Conservation (phyloP, 2,329 filamentous ascomycete genomes). For the Diaporthe vexans region DNA sequence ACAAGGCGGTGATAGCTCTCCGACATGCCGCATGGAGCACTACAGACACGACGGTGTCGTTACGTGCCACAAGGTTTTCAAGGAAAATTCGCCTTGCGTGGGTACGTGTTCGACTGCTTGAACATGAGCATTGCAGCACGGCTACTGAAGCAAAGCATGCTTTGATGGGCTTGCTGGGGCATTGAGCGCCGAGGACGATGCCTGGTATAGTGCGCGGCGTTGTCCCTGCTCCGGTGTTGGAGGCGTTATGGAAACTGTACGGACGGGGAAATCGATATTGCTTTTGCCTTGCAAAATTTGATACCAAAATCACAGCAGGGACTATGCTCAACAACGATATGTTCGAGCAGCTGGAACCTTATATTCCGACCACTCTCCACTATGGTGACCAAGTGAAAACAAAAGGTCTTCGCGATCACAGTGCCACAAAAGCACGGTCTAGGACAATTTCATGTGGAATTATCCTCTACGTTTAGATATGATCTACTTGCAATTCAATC, state of each 20-base stretch:
- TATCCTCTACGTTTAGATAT: neutral
- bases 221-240: slow-evolving; percentile 31
- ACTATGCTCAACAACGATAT: neutral
- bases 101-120: neutral
- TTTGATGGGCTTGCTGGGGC: neutral
- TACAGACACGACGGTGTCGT: neutral
- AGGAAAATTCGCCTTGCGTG: neutral
- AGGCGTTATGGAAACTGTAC: slow-evolving; percentile 34
- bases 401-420: neutral
- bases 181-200: slow-evolving; percentile 13
- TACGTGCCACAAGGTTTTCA: neutral
- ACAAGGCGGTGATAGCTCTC: too few relatives aligned
- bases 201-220: slow-evolving; percentile 9
- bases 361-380: neutral
- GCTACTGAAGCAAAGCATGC: neutral
- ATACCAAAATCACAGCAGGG: slow-evolving; percentile 13
- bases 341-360: neutral
- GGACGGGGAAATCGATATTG: slow-evolving; percentile 24
- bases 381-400: neutral
- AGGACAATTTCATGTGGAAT: neutral
- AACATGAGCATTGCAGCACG: neutral
- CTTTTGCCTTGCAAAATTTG: slow-evolving; percentile 33
- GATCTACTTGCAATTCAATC: slow-evolving; percentile 16
- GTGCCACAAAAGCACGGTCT: neutral
- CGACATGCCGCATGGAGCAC: neutral